Base-by-base conservation (phyloP, 306 rosid species). In the Geum urbanum region DNA sequence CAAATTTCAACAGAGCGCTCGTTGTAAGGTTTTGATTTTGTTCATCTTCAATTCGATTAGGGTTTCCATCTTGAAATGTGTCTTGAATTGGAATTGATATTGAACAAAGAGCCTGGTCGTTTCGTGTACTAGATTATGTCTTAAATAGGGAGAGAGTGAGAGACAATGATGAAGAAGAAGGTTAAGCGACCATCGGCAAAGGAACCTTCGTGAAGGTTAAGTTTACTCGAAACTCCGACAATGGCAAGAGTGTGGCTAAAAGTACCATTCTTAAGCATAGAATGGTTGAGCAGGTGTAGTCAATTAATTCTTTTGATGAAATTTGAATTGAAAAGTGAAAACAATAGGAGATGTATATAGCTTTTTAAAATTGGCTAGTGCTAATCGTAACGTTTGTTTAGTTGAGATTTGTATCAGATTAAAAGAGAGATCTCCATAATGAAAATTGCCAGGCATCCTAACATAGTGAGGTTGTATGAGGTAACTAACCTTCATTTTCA, bases 141-240 rank as follows among this genome's bases (percentile, higher is more conserved):
- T n/a, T n/a, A n/a, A n/a, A n/a, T n/a, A n/a, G n/a, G n/a, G n/a
- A n/a, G n/a, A n/a, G n/a, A n/a, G n/a, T n/a, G 27, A 94, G 73
- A 16, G 22, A 94, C 86, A 90, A 70, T 70, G 74, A 86, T 69
- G 86, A 79, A 80, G 59, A 85, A 69, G 85, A 79, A 80, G 63
- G 78, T 90, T 27, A 96, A 97, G 55, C 55, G 86, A 91, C 95
- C 5, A 67, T 94, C 49, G 99, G 99, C 5, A 91, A 91, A 81
- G 99, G 97, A 16, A 94, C 92, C 41, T 94, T 94, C 71, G 97
- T 95, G 19, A 94, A 94, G 83, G 99, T 94, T 68, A 94, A 90
- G 79, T 87, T 80, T 72, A 97, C 99, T 0, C 73, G 73, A 61
- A 84, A 91, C 75, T 46, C 79, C 0, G 99, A 85, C 49, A 91